phyloP scores from a whole-genome alignment of 768 basidiomycete species.

The Pulveroboletus sp. region DNA sequence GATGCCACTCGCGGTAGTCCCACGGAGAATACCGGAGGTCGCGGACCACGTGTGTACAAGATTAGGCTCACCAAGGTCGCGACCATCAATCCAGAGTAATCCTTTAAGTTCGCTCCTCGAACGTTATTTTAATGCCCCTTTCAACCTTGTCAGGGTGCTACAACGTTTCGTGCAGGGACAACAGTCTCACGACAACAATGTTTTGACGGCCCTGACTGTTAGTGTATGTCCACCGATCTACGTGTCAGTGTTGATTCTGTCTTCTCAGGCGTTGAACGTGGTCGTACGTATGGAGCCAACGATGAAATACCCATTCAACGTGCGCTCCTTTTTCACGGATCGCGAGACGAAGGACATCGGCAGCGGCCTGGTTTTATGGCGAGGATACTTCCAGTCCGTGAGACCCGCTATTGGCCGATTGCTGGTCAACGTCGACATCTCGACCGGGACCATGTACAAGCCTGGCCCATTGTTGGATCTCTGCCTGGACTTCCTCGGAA shows the following conservation, averaged over 20 bases:
- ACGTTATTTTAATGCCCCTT: conserved; percentile 3
- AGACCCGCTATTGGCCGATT: conserved; percentile 62
- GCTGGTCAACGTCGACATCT: conserved; percentile 74
- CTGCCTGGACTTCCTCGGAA: conserved; percentile 52
- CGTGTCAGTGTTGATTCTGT: not conserved
- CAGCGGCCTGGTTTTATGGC: conserved; percentile 64
- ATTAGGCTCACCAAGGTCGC: conserved; percentile 58
- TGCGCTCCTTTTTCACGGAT: conserved; percentile 69
- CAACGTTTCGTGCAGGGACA: conserved; percentile 58
- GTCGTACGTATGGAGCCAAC: conserved; percentile 74
- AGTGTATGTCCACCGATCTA: conserved; percentile 15
- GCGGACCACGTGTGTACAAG: conserved; percentile 62
- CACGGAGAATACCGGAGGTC: conserved; percentile 31
- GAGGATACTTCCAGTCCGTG: conserved; percentile 79
- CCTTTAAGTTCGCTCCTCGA: conserved; percentile 19
- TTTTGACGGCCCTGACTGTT: conserved; percentile 65
- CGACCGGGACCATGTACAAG: conserved; percentile 73
- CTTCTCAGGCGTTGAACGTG: conserved; percentile 62
- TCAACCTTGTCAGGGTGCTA: conserved; percentile 46
- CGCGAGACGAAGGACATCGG: conserved; percentile 53
- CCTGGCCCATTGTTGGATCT: conserved; percentile 55
- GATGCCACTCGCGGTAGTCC: conserved; percentile 32
- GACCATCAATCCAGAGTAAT: conserved; percentile 54
- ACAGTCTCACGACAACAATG: conserved; percentile 64
- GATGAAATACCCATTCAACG: conserved; percentile 63